Evolutionary conservation across 2,329 filamentous ascomycete genomes (phyloP).

Genomic region (Fusarium veterinarium): DNA sequence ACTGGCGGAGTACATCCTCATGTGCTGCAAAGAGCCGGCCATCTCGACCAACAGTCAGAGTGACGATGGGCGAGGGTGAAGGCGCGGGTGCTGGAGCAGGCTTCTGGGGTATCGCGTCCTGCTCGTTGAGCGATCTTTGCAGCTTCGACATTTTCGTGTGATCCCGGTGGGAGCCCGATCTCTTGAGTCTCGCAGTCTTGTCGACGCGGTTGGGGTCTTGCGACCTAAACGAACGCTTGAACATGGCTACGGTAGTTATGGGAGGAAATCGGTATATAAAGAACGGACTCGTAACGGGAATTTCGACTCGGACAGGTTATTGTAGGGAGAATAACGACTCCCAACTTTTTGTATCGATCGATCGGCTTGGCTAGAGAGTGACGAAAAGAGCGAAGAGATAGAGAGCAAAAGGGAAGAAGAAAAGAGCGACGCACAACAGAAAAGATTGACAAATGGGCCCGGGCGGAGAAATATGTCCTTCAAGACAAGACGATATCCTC

Average conservation of each 20-base stretch:
- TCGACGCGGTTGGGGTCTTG: conserved; percentile 80
- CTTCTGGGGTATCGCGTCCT: conserved; percentile 52
- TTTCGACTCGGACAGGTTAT: conserved; percentile 19
- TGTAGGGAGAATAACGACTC: conserved; percentile 25
- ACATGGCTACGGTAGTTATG: conserved; percentile 70
- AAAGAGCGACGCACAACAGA: conserved; percentile 53
- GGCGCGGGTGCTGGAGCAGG: conserved; percentile 37
- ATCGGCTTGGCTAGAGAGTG: conserved; percentile 58
- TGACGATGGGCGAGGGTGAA: conserved; percentile 79
- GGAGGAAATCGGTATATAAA: conserved; percentile 38
- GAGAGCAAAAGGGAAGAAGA: conserved; percentile 44
- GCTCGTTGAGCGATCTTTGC: conserved; percentile 81
- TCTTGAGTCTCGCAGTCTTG: conserved; percentile 87
- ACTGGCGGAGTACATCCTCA: conserved; percentile 88
- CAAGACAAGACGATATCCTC: conserved; percentile 64
- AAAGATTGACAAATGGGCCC: conserved; percentile 63
- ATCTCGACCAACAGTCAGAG: conserved; percentile 84
- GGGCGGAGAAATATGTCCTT: conserved; percentile 61
- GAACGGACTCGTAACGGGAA: conserved; percentile 44
- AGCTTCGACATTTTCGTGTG: conserved; percentile 84
- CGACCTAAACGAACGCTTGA: conserved; percentile 89
- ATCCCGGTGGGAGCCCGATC: conserved; percentile 69
- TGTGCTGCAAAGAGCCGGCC: conserved; percentile 94
- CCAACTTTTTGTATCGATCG: conserved; percentile 40
- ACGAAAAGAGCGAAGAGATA: conserved; percentile 63